Evolutionary conservation across 169 alveolate genomes (phyloP).

Genomic region (Plasmodium gaboni): DNA sequence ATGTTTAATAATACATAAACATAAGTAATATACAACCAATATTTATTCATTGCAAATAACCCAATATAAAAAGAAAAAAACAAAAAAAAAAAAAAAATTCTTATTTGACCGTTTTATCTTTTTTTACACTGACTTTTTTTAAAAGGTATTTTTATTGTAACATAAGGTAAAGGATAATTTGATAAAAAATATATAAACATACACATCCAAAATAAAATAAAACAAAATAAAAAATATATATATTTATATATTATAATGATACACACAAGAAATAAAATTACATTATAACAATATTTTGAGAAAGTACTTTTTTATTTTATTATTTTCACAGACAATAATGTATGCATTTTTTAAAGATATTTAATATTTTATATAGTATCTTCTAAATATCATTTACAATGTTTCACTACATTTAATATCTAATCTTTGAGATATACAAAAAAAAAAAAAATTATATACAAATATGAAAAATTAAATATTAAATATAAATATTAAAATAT

Average conservation of each 20-base stretch:
- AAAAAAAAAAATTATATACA: not conserved
- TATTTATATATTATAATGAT: too few relatives aligned
- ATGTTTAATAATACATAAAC: constrained; percentile 21
- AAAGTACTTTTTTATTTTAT: too few relatives aligned
- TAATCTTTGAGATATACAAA: too few relatives aligned
- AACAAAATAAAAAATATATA: not conserved
- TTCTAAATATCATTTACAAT: too few relatives aligned
- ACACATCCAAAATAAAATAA: not conserved
- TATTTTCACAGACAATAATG: too few relatives aligned
- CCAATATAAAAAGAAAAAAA: too few relatives aligned
- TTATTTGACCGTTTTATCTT: constrained; percentile 21
- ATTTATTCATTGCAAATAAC: constrained; percentile 57
- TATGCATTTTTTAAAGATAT: too few relatives aligned
- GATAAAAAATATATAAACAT: not conserved
- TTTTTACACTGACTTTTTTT: constrained; percentile 21
- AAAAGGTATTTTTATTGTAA: constrained; percentile 14
- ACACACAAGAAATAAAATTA: too few relatives aligned
- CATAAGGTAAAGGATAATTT: constrained; percentile 12
- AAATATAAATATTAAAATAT: too few relatives aligned
- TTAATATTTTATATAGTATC: too few relatives aligned
- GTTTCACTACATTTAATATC: too few relatives aligned
- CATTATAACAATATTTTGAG: too few relatives aligned
- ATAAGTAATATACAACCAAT: constrained; percentile 37
- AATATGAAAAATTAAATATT: not conserved
- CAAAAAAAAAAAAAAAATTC: not conserved